phyloP scores from a whole-genome alignment of 108 stramenopile genomes.

The Parietichytrium sp. region DNA sequence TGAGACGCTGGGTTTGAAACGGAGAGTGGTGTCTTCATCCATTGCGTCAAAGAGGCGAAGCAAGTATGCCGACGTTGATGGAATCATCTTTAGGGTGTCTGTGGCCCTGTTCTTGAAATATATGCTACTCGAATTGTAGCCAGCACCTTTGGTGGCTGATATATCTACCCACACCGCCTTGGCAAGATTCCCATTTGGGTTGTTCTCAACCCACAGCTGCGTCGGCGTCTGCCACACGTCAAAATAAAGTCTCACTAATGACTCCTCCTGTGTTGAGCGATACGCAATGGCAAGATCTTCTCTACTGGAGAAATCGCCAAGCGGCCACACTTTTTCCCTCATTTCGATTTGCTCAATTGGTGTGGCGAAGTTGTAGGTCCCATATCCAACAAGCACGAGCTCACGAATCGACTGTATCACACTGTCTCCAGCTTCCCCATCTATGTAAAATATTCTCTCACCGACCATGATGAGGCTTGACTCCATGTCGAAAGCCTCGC shows the following conservation, averaged over 20 bases:
- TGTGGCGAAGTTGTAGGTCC: background rate
- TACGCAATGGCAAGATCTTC: constrained; percentile 1
- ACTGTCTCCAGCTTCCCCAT: background rate
- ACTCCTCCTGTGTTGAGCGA: background rate
- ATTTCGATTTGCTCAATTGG: background rate
- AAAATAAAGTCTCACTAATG: background rate
- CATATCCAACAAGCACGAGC: background rate
- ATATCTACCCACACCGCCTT: background rate
- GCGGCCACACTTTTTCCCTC: background rate
- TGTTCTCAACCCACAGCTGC: background rate
- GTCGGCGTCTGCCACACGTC: background rate
- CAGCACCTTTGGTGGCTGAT: background rate
- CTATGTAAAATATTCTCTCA: background rate
- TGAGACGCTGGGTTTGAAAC: no score
- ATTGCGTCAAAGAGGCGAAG: no score
- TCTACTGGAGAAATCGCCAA: background rate
- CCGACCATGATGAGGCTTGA: background rate
- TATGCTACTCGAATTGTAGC: background rate
- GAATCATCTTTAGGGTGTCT: no score
- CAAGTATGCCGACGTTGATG: no score
- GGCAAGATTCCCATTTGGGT: background rate
- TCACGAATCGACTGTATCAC: background rate
- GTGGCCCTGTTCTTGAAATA: background rate
- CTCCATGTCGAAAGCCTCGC: background rate
- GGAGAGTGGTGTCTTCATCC: no score